phyloP scores from a whole-genome alignment of 2,329 filamentous ascomycete genomes.

The Gaeumannomyces sp. region DNA sequence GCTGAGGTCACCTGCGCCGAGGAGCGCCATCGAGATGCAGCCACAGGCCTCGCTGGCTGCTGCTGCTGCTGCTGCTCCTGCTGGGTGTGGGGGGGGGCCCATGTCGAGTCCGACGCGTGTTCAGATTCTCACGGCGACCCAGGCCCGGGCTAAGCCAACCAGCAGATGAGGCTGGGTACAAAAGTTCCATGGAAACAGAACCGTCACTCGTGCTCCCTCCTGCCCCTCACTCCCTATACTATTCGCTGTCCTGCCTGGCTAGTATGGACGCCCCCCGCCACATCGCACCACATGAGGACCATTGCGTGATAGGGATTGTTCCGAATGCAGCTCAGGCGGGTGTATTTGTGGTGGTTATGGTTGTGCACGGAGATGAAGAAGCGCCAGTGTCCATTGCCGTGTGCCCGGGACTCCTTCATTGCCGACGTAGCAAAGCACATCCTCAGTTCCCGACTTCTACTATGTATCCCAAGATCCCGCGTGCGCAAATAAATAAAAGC shows the following conservation, averaged over 20 bases:
- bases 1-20: neutral
- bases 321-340: neutral
- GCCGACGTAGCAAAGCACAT: neutral
- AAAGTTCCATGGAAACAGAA: too few relatives aligned
- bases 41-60: constrained; percentile 38
- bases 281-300: neutral
- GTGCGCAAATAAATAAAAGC: too few relatives aligned
- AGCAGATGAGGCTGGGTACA: too few relatives aligned
- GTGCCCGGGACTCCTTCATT: neutral
- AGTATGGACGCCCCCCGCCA: neutral
- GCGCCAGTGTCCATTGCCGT: neutral
- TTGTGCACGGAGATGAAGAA: neutral
- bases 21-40: constrained; percentile 27
- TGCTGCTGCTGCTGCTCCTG: constrained; percentile 18
- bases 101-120: neutral
- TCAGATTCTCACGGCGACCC: neutral
- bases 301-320: neutral
- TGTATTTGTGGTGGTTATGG: neutral
- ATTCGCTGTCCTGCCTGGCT: neutral
- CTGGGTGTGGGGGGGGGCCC: neutral
- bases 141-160: too few relatives aligned
- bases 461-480: too few relatives aligned
- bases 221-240: neutral
- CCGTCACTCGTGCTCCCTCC: too few relatives aligned
- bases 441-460: too few relatives aligned